Base-by-base conservation (phyloP, 23 red algal genomes). In the Chondrus crispus region DNA sequence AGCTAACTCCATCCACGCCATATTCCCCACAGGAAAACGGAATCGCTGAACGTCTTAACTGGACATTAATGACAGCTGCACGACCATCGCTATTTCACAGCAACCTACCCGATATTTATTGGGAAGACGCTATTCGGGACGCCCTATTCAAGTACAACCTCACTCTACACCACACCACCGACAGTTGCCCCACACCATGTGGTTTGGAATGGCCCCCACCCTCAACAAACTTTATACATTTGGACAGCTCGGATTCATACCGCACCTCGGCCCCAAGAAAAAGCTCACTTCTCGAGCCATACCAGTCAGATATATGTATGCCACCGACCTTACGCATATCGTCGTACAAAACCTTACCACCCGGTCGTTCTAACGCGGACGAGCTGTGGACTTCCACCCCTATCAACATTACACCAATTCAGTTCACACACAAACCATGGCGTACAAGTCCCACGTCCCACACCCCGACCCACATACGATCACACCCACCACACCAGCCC, bases 111-210 rank as follows among this genome's bases (percentile, higher is more conserved):
- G 76, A 81, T 8, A 26, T 33, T 0, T 51, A 2, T 28, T 52
- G 76, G 76, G 76, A 81, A 55, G 76, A 81, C 35, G 76, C 76
- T 40, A 38, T 1, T 24, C 71, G 71, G 24, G 71, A 76, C 42
- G 11, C 71, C 12, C 44, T 80, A 12, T 80, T 80, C 74, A 80
- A 80, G 44, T 47, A 80, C 37, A 80, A 54, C 19, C 74, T 80
- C 16, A 5, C 49, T 16, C 47, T 47, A 20, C 74, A 80, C 39
- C 18, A 10, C 32, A 80, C 36, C 36, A 80, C 39, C 3, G 13
- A 80, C 44, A 80, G 19, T 80, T 45, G 2, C 74, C 40, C 44
- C 49, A 80, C 44, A 37, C 44, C 13, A 38, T 49, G 47, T 80
- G 74, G 37, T 46, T 20, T 45, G 39, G 39, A 28, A 47, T 24